Evolutionary conservation across 2,329 filamentous ascomycete species (phyloP), one percentile per base, ranked within the genome.

Genomic region (Fusarium fracticaudum): DNA sequence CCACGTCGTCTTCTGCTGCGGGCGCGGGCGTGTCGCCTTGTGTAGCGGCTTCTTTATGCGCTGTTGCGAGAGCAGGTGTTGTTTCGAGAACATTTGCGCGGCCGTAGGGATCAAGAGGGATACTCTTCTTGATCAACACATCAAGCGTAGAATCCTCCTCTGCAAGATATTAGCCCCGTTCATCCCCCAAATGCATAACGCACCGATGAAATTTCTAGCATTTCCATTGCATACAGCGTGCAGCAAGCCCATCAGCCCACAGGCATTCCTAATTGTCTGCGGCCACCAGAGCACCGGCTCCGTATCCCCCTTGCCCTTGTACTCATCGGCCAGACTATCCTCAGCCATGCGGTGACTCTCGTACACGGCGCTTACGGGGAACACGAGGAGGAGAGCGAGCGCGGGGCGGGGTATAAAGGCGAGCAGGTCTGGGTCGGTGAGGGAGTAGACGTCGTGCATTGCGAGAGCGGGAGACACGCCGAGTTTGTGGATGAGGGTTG

Each of bases 241-340:
- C 51, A 98, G 82, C 35, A 98, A 84, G 0, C 93, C 96, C 86
- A 98, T 98, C 50, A 98, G 85, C 0, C 96, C 96, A 82, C 96
- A 98, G 2, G 96, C 94, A 81, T 98, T 97, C 69, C 93, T 90
- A 78, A 98, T 98, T 0, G 95, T 98, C 85, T 98, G 96, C 77
- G 91, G 93, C 87, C 95, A 98, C 96, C 96, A 99, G 13, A 97
- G 79, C 0, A 98, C 94, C 10, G 94, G 92, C 80, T 98, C 94
- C 1, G 79, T 80, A 2, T 88, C 84, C 3, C 95, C 95, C 24
- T 86, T 87, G 48, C 92, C 93, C 1, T 82, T 80, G 85, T 98
- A 98, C 44, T 91, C 89, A 5, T 85, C 75, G 47, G 86, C 85
- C 29, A 87, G 81, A 58, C 85, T 85, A 84, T 98, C 95, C 85